Conservation (phyloP, 2,329 filamentous ascomycete species). For the Gnomoniopsis smithogilvyi region DNA sequence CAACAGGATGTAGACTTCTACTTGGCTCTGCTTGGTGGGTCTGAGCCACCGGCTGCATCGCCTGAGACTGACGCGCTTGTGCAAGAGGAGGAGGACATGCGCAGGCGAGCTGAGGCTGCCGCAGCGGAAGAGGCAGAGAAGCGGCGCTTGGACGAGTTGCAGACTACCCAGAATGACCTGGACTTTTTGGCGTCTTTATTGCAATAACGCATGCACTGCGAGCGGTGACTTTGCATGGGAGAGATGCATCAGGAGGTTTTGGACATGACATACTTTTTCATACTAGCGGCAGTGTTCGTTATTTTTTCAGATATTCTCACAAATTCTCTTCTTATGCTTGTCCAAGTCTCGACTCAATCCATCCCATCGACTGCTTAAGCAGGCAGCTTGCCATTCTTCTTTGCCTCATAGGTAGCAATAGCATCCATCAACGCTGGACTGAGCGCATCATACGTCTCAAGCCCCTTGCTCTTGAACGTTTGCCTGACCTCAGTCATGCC, state of each 20-base stretch:
- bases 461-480: constrained; percentile 50
- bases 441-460: constrained; percentile 62
- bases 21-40: constrained; percentile 4
- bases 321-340: not conserved
- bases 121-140: not conserved
- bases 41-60: not conserved
- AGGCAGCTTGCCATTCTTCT: constrained; percentile 36
- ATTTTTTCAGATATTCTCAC: not conserved
- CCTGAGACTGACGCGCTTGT: not conserved
- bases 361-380: constrained; percentile 14
- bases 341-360: not conserved
- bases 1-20: constrained; percentile 8
- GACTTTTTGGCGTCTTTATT: constrained; percentile 10
- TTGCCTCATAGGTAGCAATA: constrained; percentile 52
- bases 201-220: not conserved
- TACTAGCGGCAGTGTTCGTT: too few species aligned
- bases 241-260: not conserved
- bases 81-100: not conserved
- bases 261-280: too few species aligned
- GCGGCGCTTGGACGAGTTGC: constrained; percentile 14
- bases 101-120: not conserved
- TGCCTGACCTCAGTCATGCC: constrained; percentile 52
- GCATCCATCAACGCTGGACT: constrained; percentile 62
- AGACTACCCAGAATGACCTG: constrained; percentile 21
- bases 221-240: too few species aligned